phyloP scores from a whole-genome alignment of 2,329 filamentous ascomycete species.

The Exophiala viscosa region DNA sequence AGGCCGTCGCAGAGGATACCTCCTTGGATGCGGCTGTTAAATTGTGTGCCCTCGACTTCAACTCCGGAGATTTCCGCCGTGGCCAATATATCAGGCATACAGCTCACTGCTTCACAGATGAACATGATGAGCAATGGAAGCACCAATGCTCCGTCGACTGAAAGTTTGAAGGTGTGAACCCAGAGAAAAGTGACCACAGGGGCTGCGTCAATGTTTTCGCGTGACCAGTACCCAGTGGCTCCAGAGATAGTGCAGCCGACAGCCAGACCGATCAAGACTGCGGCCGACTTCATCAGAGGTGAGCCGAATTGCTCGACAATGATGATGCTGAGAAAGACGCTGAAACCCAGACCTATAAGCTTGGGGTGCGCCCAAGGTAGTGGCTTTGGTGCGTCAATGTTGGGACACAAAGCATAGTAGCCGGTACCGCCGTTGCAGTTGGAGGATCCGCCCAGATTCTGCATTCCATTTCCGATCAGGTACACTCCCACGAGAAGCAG shows the following conservation, averaged over 20 bases:
- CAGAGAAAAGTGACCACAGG: slow-evolving; percentile 72
- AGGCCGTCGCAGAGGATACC: slow-evolving; percentile 74
- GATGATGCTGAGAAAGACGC: slow-evolving; percentile 75
- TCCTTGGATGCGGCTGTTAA: slow-evolving; percentile 74
- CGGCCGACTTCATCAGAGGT: slow-evolving; percentile 78
- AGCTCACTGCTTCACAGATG: slow-evolving; percentile 72
- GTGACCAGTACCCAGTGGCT: slow-evolving; percentile 73
- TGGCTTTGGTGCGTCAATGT: slow-evolving; percentile 64
- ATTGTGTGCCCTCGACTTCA: slow-evolving; percentile 67
- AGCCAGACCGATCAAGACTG: slow-evolving; percentile 70
- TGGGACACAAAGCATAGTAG: slow-evolving; percentile 63
- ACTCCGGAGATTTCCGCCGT: slow-evolving; percentile 76
- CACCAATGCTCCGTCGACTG: slow-evolving; percentile 68
- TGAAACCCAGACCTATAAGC: slow-evolving; percentile 75
- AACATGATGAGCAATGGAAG: slow-evolving; percentile 67
- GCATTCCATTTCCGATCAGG: slow-evolving; percentile 67
- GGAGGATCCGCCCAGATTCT: slow-evolving; percentile 66
- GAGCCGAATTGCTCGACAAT: slow-evolving; percentile 76
- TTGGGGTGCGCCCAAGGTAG: slow-evolving; percentile 76
- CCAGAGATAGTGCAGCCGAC: slow-evolving; percentile 75
- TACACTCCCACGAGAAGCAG: slow-evolving; percentile 68
- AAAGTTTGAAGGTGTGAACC: slow-evolving; percentile 72
- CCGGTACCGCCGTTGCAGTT: slow-evolving; percentile 55
- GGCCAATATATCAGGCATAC: slow-evolving; percentile 75
- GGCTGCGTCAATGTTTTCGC: slow-evolving; percentile 65